A percentile compares a stretch with the other conserved stretches of the same genome.
Evolutionary conservation across 2,329 filamentous ascomycete genomes (phyloP).

Genomic region (Celoporthe dispersa): DNA sequence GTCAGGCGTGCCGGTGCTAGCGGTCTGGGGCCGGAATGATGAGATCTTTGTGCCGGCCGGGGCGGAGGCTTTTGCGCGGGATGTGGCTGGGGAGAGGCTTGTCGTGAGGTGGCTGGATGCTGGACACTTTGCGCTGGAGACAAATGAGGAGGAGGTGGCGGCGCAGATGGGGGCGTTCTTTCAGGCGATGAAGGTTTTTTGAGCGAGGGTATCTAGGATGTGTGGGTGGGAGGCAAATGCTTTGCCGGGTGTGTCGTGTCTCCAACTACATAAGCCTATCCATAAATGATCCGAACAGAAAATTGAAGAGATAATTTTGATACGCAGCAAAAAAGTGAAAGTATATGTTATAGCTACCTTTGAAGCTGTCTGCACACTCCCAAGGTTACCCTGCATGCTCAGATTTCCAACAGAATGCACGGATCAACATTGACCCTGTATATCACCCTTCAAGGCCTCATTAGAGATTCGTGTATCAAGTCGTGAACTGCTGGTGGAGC

Average conservation of each 20-base stretch:
- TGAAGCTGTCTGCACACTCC: background rate
- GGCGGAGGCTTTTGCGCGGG: slow-evolving; percentile 57
- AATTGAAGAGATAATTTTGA: background rate
- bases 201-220: background rate
- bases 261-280: background rate
- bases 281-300: background rate
- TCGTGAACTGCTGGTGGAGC: background rate
- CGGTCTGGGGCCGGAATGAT: slow-evolving; percentile 64
- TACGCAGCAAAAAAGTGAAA: no score
- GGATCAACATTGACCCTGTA: background rate
- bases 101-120: slow-evolving; percentile 57
- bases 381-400: background rate
- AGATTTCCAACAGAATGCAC: background rate
- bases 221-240: background rate
- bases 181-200: slow-evolving; percentile 27
- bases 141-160: slow-evolving; percentile 39
- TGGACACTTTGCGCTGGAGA: slow-evolving; percentile 58
- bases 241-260: background rate
- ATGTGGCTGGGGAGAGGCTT: slow-evolving; percentile 46
- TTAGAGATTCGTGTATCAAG: background rate
- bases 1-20: slow-evolving; percentile 56
- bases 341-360: background rate
- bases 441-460: background rate
- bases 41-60: slow-evolving; percentile 53
- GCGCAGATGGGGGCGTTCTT: slow-evolving; percentile 37